Evolutionary conservation across 768 basidiomycete species (phyloP).

Genomic region (Leccinum olivaceopallidum): DNA sequence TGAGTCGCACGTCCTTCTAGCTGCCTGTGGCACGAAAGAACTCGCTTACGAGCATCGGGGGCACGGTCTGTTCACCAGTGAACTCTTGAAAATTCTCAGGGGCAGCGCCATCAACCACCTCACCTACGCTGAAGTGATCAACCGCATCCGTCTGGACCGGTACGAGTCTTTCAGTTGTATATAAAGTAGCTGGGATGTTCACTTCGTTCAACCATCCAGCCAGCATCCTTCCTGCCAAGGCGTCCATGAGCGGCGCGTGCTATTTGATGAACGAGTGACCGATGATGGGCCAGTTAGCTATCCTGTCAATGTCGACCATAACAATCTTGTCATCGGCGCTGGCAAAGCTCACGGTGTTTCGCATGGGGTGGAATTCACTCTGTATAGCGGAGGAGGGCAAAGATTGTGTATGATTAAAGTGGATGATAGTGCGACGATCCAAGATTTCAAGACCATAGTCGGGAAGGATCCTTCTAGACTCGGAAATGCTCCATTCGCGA

Average conservation of each 20-base stretch:
- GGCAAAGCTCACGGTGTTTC: slow-evolving; percentile 29
- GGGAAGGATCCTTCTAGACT: neutral
- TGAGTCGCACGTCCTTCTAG: slow-evolving; percentile 43
- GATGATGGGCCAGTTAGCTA: slow-evolving; percentile 9
- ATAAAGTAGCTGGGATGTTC: neutral
- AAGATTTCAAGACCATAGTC: slow-evolving; percentile 14
- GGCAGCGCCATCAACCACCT: slow-evolving; percentile 6
- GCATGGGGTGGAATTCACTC: slow-evolving; percentile 15
- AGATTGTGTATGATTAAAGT: slow-evolving; percentile 1
- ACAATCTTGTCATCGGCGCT: slow-evolving; percentile 21
- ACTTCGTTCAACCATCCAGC: slow-evolving; percentile 6
- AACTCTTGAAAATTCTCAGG: slow-evolving; percentile 19
- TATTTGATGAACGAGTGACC: slow-evolving; percentile 24
- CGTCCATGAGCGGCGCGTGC: slow-evolving; percentile 13
- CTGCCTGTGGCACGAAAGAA: slow-evolving; percentile 41
- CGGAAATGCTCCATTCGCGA: neutral
- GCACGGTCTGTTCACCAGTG: slow-evolving; percentile 27
- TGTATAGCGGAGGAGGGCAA: slow-evolving; percentile 15
- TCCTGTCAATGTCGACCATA: neutral
- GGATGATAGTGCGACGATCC: no score
- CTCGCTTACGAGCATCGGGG: slow-evolving; percentile 27
- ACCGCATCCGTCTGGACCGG: slow-evolving; percentile 12
- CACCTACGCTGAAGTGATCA: slow-evolving; percentile 27
- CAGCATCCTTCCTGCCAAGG: slow-evolving; percentile 30
- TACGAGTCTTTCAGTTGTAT: neutral